Base-by-base conservation (phyloP, 2,329 filamentous ascomycete genomes). In the Cadophora malorum region DNA sequence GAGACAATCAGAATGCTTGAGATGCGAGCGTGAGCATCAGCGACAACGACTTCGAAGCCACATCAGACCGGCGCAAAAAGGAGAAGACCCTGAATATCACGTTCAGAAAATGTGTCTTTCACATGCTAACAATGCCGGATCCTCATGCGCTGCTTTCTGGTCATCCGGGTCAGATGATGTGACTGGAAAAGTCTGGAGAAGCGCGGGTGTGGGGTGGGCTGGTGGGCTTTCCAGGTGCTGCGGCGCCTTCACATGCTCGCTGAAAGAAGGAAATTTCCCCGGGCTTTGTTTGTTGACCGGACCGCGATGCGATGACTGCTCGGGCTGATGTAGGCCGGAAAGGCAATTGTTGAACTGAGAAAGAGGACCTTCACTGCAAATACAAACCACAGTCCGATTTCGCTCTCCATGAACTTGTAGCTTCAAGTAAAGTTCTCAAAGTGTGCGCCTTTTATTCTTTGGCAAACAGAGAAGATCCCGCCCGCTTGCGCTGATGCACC, bases 91-190 rank as follows among this genome's bases (percentile, higher is more conserved):
- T 53, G 28, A 59, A 21, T 62, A 65, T 65, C 61, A 70, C 58
- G 58, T 68, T 65, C 64, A 55, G 2, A 9, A 50, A 47, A 25
- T 16, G 5, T 23, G 23, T 41, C 59, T 35, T 70, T 70, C 69
- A 70, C 69, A 70, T 70, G 69, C 64, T 56, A 68, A 56, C 50
- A 58, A 4, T 5, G 19, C 58, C 25, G 25, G 5, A 25, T n/a
- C 33, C 25, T 62, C 25, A 62, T 65, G 59, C 35, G 61, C 67
- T 65, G 63, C 65, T 63, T 21, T 53, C 33, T 47, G 50, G 49
- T 69, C 64, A 69, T 60, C 58, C 47, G 28, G 66, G 31, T 69
- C 67, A 66, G 62, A 55, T 66, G 67, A 69, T 66, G 50, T 63
- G 23, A 41, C 53, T 19, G 64, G 21, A 28, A 67, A 67, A 64